phyloP scores from a whole-genome alignment of 768 basidiomycete species.

The Trametes villosa region DNA sequence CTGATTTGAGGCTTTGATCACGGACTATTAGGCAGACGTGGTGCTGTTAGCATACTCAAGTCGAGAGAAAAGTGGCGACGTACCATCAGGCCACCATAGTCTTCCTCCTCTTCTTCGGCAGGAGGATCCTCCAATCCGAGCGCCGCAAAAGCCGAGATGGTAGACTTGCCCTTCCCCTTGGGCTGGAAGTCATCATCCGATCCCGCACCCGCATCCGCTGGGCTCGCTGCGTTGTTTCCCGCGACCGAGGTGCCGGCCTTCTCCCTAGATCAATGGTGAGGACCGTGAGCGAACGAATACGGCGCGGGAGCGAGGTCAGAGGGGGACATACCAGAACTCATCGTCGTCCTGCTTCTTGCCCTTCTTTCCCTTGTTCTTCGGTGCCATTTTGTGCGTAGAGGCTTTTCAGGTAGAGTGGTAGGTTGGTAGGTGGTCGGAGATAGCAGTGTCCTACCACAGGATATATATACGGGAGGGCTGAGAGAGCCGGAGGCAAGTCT shows the following conservation, averaged over 20 bases:
- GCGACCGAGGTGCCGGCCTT: slow-evolving; percentile 62
- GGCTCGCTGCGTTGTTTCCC: slow-evolving; percentile 40
- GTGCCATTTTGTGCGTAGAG: slow-evolving; percentile 46
- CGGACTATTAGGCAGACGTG: slow-evolving; percentile 1
- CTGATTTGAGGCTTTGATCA: slow-evolving; percentile 10
- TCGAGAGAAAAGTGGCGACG: slow-evolving; percentile 13
- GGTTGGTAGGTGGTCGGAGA: background rate
- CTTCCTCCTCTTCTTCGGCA: slow-evolving; percentile 23
- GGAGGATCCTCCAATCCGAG: slow-evolving; percentile 46
- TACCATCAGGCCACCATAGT: slow-evolving; percentile 27
- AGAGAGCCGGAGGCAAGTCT: too few species aligned
- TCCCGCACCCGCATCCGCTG: slow-evolving; percentile 36
- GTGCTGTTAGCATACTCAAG: background rate
- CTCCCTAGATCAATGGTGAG: slow-evolving; percentile 48
- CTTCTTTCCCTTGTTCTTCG: slow-evolving; percentile 86
- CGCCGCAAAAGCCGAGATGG: slow-evolving; percentile 57
- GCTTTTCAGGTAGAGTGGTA: background rate
- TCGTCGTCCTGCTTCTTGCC: slow-evolving; percentile 83
- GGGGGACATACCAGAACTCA: slow-evolving; percentile 67
- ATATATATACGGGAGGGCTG: slow-evolving; percentile 4
- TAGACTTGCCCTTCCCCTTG: slow-evolving; percentile 34
- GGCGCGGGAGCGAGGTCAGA: slow-evolving; percentile 20
- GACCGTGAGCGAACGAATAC: background rate
- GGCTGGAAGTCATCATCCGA: slow-evolving; percentile 49
- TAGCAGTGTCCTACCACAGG: background rate